Evolutionary conservation across 305 asterid genomes (phyloP).

Genomic region (Coffea humblotiana): DNA sequence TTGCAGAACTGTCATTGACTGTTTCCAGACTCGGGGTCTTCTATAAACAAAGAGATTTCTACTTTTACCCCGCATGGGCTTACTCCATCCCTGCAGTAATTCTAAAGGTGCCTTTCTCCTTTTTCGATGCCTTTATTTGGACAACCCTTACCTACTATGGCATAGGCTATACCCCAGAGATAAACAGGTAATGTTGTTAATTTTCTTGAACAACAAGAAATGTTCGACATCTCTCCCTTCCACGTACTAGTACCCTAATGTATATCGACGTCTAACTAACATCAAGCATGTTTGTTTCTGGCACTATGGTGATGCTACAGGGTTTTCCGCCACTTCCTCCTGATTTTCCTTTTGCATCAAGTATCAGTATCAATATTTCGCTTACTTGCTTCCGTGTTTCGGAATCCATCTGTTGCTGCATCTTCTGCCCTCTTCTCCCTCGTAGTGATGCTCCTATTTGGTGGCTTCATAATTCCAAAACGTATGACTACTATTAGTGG

Average conservation of each 20-base stretch:
- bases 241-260: no score
- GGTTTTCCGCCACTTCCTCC: constrained; percentile 62
- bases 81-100: constrained; percentile 32
- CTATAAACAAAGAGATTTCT: constrained; percentile 37
- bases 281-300: no score
- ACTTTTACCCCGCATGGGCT: constrained; percentile 42
- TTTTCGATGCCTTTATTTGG: constrained; percentile 32
- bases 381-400: constrained; percentile 57
- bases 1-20: constrained; percentile 32
- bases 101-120: constrained; percentile 28
- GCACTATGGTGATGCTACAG: constrained; percentile 28
- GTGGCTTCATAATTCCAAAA: constrained; percentile 70
- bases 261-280: no score
- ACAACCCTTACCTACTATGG: constrained; percentile 27
- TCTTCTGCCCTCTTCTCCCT: constrained; percentile 52
- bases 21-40: constrained; percentile 31
- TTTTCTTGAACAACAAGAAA: not conserved
- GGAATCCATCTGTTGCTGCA: constrained; percentile 44
- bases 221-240: no score
- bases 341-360: constrained; percentile 48
- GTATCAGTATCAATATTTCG: constrained; percentile 66
- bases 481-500: constrained; percentile 38
- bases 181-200: constrained; percentile 23
- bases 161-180: constrained; percentile 39
- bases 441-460: constrained; percentile 45